Conservation (phyloP, 495 filamentous ascomycete species). For the Aspergillus funiculosus region DNA sequence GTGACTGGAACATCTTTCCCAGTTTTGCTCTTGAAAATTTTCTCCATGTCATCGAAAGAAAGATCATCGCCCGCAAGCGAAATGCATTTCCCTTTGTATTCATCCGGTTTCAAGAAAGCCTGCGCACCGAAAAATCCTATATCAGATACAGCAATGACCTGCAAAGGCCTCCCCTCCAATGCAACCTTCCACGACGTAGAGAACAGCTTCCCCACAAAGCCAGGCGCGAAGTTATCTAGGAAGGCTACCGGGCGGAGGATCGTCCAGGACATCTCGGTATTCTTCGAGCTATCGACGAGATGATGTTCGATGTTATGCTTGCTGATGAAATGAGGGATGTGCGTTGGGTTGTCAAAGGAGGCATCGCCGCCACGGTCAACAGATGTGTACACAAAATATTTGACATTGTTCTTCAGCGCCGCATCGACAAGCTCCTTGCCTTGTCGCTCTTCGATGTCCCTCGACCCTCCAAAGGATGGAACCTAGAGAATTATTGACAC, state of each 20-base stretch:
- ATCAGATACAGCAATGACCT: constrained; percentile 52
- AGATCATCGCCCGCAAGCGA: constrained; percentile 58
- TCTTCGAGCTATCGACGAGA: constrained; percentile 40
- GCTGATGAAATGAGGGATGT: constrained; percentile 55
- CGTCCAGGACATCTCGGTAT: constrained; percentile 50
- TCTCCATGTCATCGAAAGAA: constrained; percentile 43
- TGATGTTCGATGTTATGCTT: constrained; percentile 63
- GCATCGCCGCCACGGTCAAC: constrained; percentile 62
- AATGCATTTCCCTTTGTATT: constrained; percentile 42
- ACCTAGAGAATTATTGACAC: neutral
- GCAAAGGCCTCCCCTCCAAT: constrained; percentile 47
- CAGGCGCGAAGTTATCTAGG: constrained; percentile 58
- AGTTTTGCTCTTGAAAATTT: constrained; percentile 45
- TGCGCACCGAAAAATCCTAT: constrained; percentile 61
- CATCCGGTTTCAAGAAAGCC: constrained; percentile 49
- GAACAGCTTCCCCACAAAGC: constrained; percentile 57
- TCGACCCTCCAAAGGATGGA: constrained; percentile 39
- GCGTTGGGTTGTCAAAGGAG: constrained; percentile 51
- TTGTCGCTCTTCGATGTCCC: constrained; percentile 52
- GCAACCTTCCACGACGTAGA: constrained; percentile 44
- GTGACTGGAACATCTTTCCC: constrained; percentile 47
- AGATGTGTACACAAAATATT: constrained; percentile 59
- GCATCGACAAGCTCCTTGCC: constrained; percentile 58
- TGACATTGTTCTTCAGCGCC: constrained; percentile 50
- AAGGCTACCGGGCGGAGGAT: constrained; percentile 62